Evolutionary conservation across 441 rosid species (phyloP).

Genomic region (Brassica balearica): DNA sequence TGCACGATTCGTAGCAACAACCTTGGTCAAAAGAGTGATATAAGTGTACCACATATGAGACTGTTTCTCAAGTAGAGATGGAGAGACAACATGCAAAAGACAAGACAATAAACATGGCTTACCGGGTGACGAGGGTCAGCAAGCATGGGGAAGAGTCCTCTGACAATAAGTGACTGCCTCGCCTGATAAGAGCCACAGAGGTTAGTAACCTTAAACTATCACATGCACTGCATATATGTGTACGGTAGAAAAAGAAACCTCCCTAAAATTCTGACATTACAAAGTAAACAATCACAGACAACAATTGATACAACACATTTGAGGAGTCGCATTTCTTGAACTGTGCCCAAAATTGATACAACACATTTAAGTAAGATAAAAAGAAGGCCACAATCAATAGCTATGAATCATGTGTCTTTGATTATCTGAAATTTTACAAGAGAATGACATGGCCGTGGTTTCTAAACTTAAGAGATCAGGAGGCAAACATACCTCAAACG

Average conservation of each 20-base stretch:
- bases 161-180: conserved; percentile 54
- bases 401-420: not conserved
- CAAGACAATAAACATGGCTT: conserved; percentile 42
- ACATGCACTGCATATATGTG: not conserved
- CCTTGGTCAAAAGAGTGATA: not conserved
- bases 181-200: conserved; percentile 7
- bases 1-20: not conserved
- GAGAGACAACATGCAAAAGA: not conserved
- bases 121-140: conserved; percentile 96
- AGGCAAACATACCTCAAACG: conserved; percentile 57
- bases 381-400: not conserved
- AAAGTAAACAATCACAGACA: no score
- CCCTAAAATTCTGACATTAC: no score
- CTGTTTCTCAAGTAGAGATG: not conserved
- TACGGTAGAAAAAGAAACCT: no score
- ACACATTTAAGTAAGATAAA: not conserved
- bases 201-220: conserved; percentile 20
- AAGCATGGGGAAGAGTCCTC: conserved; percentile 98
- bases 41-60: conserved; percentile 3
- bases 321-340: not conserved
- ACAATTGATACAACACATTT: no score
- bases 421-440: not conserved
- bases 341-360: not conserved
- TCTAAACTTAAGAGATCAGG: not conserved
- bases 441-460: not conserved